Percentiles rank a stretch among this genome's conserved stretches.
Evolutionary conservation across 116 monocot genomes (phyloP).

Genomic region (Trichopus zeylanicus): DNA sequence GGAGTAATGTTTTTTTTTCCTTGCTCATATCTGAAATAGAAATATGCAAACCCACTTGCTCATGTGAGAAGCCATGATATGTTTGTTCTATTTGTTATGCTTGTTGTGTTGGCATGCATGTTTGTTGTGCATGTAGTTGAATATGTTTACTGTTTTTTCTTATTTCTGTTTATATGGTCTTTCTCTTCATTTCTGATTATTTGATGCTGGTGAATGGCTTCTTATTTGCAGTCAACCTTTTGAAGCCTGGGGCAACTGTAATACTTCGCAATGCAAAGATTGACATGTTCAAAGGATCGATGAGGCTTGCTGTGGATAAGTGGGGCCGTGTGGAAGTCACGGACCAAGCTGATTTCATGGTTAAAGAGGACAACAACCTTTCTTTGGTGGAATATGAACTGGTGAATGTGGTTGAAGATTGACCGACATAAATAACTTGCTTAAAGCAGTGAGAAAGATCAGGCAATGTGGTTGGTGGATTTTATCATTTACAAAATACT

Average conservation of each 20-base stretch:
- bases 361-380: slow-evolving; percentile 16
- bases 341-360: slow-evolving; percentile 14
- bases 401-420: slow-evolving; percentile 8
- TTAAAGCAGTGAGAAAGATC: slow-evolving; percentile 5
- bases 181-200: neutral
- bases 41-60: too few species aligned
- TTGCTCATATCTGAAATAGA: too few species aligned
- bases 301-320: slow-evolving; percentile 22
- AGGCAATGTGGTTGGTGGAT: neutral
- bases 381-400: slow-evolving; percentile 19
- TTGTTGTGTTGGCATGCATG: too few species aligned
- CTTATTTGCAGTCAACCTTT: slow-evolving; percentile 7
- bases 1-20: too few species aligned
- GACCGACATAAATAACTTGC: neutral
- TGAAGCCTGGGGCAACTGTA: slow-evolving; percentile 11
- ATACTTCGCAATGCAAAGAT: slow-evolving; percentile 20
- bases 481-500: too few species aligned
- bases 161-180: neutral
- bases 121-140: too few species aligned
- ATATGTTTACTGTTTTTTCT: too few species aligned
- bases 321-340: slow-evolving; percentile 24
- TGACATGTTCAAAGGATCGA: slow-evolving; percentile 22
- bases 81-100: too few species aligned
- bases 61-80: too few species aligned
- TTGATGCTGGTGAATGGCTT: neutral